Conservation (phyloP, 768 basidiomycete species). For the Pleurotus ostreatus region DNA sequence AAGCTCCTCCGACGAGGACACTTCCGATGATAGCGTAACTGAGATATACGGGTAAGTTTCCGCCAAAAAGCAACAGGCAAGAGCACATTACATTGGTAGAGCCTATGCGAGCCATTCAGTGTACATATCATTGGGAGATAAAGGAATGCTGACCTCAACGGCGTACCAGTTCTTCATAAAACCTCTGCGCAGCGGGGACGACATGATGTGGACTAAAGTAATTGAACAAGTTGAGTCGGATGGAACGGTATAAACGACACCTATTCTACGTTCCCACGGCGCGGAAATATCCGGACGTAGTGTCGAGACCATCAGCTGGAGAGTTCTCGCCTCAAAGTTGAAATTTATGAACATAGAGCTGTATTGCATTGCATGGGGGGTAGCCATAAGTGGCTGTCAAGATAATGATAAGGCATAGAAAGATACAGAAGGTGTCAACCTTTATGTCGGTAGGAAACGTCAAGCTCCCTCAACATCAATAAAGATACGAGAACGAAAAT, state of each 20-base stretch:
- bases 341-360: background rate
- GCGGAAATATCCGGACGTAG: background rate
- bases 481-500: constrained; percentile 18
- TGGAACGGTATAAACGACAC: background rate
- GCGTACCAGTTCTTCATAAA: constrained; percentile 71
- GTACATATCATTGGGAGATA: background rate
- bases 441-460: constrained; percentile 18
- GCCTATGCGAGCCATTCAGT: constrained; percentile 28
- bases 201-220: constrained; percentile 7
- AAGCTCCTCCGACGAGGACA: constrained; percentile 52
- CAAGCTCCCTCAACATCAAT: constrained; percentile 24
- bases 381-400: constrained; percentile 1
- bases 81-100: constrained; percentile 43
- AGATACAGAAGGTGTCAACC: constrained; percentile 25
- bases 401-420: constrained; percentile 19
- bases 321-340: background rate
- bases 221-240: background rate
- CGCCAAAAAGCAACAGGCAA: no score
- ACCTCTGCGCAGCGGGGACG: constrained; percentile 28
- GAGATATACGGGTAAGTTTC: no score
- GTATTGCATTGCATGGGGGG: constrained; percentile 3
- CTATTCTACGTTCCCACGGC: constrained; percentile 5
- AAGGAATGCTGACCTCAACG: constrained; percentile 49
- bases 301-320: background rate
- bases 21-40: constrained; percentile 52